Conservation (phyloP, 495 filamentous ascomycete genomes). For the Neurospora tetrasperma region DNA sequence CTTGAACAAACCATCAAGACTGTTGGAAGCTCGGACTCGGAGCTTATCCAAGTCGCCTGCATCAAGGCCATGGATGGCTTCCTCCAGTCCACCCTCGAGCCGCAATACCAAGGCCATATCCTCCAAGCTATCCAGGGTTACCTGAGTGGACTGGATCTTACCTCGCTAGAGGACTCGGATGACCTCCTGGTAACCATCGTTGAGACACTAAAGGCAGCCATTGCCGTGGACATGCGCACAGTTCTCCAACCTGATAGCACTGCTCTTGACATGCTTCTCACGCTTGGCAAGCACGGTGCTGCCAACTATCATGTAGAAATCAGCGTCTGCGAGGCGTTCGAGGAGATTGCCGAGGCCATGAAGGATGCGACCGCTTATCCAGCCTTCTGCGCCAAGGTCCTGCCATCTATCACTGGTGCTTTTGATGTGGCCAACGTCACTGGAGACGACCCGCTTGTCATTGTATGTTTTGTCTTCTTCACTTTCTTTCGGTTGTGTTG, state of each 20-base stretch:
- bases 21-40: conserved; percentile 62
- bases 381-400: conserved; percentile 73
- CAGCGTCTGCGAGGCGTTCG: conserved; percentile 81
- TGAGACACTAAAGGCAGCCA: conserved; percentile 76
- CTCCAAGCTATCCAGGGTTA: conserved; percentile 69
- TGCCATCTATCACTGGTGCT: conserved; percentile 77
- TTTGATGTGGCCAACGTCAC: conserved; percentile 83
- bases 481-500: neutral
- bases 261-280: conserved; percentile 78
- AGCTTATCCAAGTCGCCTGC: conserved; percentile 84
- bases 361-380: conserved; percentile 56
- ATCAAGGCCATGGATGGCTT: conserved; percentile 84
- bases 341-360: conserved; percentile 58
- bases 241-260: conserved; percentile 54
- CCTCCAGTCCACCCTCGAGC: conserved; percentile 44
- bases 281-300: conserved; percentile 76
- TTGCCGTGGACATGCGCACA: conserved; percentile 62
- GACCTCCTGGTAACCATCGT: conserved; percentile 85
- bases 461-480: conserved; percentile 31
- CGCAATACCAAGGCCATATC: conserved; percentile 58
- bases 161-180: conserved; percentile 73
- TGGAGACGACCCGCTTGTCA: conserved; percentile 69
- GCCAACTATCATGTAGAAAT: conserved; percentile 76
- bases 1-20: conserved; percentile 66
- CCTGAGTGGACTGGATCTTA: conserved; percentile 65